phyloP scores from a whole-genome alignment of 805 yeast species.

The Starmerella bacillaris region DNA sequence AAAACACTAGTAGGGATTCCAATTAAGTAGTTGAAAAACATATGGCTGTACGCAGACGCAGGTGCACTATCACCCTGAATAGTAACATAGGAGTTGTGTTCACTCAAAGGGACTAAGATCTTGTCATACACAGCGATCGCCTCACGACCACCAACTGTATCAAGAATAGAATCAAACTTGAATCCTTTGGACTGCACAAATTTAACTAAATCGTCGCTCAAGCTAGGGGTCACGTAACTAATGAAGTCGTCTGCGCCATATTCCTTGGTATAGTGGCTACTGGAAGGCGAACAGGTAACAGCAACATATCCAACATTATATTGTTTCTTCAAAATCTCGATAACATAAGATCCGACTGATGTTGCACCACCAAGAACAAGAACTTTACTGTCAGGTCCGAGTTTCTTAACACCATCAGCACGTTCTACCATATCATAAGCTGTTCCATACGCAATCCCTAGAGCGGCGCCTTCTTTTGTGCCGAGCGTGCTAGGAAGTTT shows the following conservation, averaged over 20 bases:
- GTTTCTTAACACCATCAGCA: slow-evolving; percentile 15
- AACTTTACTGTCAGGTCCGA: slow-evolving; percentile 30
- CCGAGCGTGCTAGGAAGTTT: slow-evolving; percentile 30
- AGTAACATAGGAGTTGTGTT: slow-evolving; percentile 35
- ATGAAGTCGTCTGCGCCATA: slow-evolving; percentile 39
- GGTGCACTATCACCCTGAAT: slow-evolving; percentile 36
- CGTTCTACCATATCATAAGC: slow-evolving; percentile 31
- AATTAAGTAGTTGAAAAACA: slow-evolving; percentile 2
- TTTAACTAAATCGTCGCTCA: slow-evolving; percentile 5
- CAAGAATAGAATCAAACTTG: slow-evolving; percentile 42
- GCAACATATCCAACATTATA: slow-evolving; percentile 35
- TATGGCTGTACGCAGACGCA: slow-evolving; percentile 4
- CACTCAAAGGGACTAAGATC: slow-evolving; percentile 30
- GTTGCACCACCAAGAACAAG: slow-evolving; percentile 63
- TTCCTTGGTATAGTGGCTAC: slow-evolving; percentile 29
- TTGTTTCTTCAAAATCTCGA: slow-evolving; percentile 38
- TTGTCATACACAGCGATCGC: slow-evolving; percentile 29
- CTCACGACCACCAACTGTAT: slow-evolving; percentile 43
- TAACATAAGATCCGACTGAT: slow-evolving; percentile 41
- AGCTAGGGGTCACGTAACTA: slow-evolving; percentile 16
- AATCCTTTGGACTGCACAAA: slow-evolving; percentile 4
- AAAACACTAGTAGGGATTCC: slow-evolving; percentile 15
- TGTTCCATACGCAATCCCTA: slow-evolving; percentile 47
- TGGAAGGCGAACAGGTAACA: slow-evolving; percentile 34
- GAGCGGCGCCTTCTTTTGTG: slow-evolving; percentile 42